Percentiles rank a stretch among this genome's conserved stretches.
Conservation (phyloP, 2,329 filamentous ascomycete species). For the Colletotrichum tropicale region DNA sequence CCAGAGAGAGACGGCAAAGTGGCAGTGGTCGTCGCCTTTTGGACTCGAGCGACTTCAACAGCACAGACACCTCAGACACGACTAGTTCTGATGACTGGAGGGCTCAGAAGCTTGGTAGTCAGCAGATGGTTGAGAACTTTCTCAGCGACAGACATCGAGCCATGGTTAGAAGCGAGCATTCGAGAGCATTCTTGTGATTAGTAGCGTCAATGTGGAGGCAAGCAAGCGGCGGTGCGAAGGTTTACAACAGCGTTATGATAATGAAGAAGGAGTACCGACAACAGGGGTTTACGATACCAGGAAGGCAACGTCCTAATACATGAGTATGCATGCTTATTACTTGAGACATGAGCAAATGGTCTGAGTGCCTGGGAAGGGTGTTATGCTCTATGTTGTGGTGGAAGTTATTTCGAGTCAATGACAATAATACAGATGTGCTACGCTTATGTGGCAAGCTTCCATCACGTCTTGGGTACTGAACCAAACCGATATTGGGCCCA, state of each 20-base stretch:
- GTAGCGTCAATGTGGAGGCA: background rate
- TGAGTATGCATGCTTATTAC: background rate
- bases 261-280: background rate
- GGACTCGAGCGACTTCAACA: background rate
- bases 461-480: background rate
- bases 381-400: background rate
- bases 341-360: background rate
- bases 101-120: constrained; percentile 46
- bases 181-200: constrained; percentile 34
- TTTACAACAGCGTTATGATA: background rate
- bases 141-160: constrained; percentile 52
- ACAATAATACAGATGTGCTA: background rate
- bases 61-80: background rate
- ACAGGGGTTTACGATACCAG: background rate
- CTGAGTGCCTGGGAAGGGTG: background rate
- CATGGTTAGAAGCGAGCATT: constrained; percentile 41
- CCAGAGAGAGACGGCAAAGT: background rate
- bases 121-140: constrained; percentile 60
- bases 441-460: background rate
- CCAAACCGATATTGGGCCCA: constrained; percentile 56
- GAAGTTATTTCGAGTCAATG: background rate
- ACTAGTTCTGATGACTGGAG: constrained; percentile 23
- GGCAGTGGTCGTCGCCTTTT: background rate
- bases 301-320: background rate
- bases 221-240: background rate